A percentile compares a stretch with the other conserved stretches of the same genome.
These are phyloP conservation scores for Chrysanthemum makinoi DNA, from an alignment of 129 eudicot genomes.

Conservation along the genomic window DNA sequence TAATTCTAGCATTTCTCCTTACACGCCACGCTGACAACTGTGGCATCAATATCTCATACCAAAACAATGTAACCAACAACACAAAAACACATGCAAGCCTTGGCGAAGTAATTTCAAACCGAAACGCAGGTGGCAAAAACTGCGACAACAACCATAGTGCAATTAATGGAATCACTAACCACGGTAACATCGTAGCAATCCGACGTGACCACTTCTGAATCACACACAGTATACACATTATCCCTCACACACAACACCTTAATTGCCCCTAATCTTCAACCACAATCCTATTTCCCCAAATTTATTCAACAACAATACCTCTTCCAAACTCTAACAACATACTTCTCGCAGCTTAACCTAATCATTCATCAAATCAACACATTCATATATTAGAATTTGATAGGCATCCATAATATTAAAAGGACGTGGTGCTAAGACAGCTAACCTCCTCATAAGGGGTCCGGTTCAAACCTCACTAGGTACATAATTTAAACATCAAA, in stretches of 20 bases:
- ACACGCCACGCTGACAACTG: slow-evolving; percentile 76
- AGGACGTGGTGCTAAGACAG: too few species aligned
- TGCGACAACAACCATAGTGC: slow-evolving; percentile 88
- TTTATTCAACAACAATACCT: slow-evolving; percentile 23
- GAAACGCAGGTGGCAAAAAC: slow-evolving; percentile 82
- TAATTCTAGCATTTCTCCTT: slow-evolving; percentile 73
- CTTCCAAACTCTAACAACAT: slow-evolving; percentile 48
- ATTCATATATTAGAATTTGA: background rate
- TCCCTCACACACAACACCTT: slow-evolving; percentile 47
- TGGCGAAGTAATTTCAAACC: slow-evolving; percentile 83
- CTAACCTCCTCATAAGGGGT: too few species aligned
- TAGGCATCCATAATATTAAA: background rate
- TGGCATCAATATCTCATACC: slow-evolving; percentile 96
- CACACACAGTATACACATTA: slow-evolving; percentile 98
- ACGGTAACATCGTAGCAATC: slow-evolving; percentile 95
- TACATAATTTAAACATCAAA: too few species aligned
- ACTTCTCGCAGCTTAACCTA: slow-evolving; percentile 41
- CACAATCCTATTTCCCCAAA: slow-evolving; percentile 6
- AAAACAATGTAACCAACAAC: slow-evolving; percentile 67
- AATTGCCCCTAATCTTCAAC: background rate
- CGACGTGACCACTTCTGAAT: slow-evolving; percentile 92
- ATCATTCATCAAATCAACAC: background rate
- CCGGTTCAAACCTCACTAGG: too few species aligned
- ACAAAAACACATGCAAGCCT: slow-evolving; percentile 89
- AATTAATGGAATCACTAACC: slow-evolving; percentile 93